Conservation (phyloP, 2,329 filamentous ascomycete genomes). For the Ceratocystis eucalypticola region DNA sequence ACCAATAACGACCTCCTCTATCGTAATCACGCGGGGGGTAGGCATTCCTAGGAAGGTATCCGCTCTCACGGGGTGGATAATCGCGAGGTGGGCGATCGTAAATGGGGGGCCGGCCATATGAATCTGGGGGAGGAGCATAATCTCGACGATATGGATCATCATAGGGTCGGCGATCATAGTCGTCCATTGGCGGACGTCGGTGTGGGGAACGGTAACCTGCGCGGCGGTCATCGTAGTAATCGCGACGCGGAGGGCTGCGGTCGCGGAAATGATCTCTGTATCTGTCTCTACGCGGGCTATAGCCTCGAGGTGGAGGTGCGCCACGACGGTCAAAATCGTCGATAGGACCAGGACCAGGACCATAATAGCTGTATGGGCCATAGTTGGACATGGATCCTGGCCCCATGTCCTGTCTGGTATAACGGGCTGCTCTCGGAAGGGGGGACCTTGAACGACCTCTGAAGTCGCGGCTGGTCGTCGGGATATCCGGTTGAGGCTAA, state of each 20-base stretch:
- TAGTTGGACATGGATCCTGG: slow-evolving; percentile 4
- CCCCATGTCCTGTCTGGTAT: not conserved
- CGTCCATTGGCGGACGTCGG: slow-evolving; percentile 63
- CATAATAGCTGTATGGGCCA: slow-evolving; percentile 5
- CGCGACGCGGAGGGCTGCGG: slow-evolving; percentile 70
- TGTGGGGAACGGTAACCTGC: slow-evolving; percentile 66
- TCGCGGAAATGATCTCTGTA: slow-evolving; percentile 70
- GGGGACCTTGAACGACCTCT: slow-evolving; percentile 67
- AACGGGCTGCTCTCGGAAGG: slow-evolving; percentile 38
- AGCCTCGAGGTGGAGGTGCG: slow-evolving; percentile 48
- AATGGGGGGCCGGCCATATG: slow-evolving; percentile 43
- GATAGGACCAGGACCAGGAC: slow-evolving; percentile 22
- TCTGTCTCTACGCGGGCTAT: slow-evolving; percentile 60
- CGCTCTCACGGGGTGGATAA: slow-evolving; percentile 37
- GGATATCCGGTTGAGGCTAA: slow-evolving; percentile 62
- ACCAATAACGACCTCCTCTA: slow-evolving; percentile 35
- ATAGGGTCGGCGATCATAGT: slow-evolving; percentile 58
- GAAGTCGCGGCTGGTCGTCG: slow-evolving; percentile 38
- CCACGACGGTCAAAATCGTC: slow-evolving; percentile 79
- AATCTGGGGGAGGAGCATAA: slow-evolving; percentile 39
- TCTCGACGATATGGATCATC: slow-evolving; percentile 66
- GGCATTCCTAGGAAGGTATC: slow-evolving; percentile 34
- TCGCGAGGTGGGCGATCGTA: slow-evolving; percentile 42
- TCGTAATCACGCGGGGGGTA: slow-evolving; percentile 37
- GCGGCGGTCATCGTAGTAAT: slow-evolving; percentile 72